A percentile compares a stretch with the other conserved stretches of the same genome.
phyloP scores from a whole-genome alignment of 2,329 filamentous ascomycete genomes.

The Lizonia empirigonia region DNA sequence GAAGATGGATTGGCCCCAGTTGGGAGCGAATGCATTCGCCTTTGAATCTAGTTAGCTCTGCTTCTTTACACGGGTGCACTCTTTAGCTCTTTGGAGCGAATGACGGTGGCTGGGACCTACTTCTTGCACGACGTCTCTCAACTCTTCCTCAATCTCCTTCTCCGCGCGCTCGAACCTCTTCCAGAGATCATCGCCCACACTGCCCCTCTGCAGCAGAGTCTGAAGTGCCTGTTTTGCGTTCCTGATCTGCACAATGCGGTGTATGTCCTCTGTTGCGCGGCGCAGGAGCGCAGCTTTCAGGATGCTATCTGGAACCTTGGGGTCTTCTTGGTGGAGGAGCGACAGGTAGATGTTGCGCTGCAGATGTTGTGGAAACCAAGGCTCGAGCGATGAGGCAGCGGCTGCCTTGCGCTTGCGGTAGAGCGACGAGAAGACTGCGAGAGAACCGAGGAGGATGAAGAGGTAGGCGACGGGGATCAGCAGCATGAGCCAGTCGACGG shows the following conservation, averaged over 20 bases:
- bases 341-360: constrained; percentile 95
- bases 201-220: constrained; percentile 82
- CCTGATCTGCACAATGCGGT: constrained; percentile 86
- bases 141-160: constrained; percentile 96
- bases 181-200: constrained; percentile 95
- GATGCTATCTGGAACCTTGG: constrained; percentile 78
- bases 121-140: constrained; percentile 92
- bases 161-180: constrained; percentile 89
- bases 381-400: constrained; percentile 82
- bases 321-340: constrained; percentile 79
- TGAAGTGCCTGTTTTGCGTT: constrained; percentile 87
- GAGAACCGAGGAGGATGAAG: constrained; percentile 80
- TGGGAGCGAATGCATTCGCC: constrained; percentile 87
- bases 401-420: constrained; percentile 88
- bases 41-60: constrained; percentile 49
- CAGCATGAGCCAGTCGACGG: constrained; percentile 81
- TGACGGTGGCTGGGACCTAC: constrained; percentile 54
- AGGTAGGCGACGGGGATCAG: constrained; percentile 89
- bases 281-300: constrained; percentile 86
- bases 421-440: constrained; percentile 89
- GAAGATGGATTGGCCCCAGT: constrained; percentile 95
- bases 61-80: neutral
- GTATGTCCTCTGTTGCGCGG: constrained; percentile 90
- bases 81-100: constrained; percentile 12
- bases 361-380: constrained; percentile 91